Base-by-base conservation (phyloP, 805 yeast species). In the Ogataea zsoltii region DNA sequence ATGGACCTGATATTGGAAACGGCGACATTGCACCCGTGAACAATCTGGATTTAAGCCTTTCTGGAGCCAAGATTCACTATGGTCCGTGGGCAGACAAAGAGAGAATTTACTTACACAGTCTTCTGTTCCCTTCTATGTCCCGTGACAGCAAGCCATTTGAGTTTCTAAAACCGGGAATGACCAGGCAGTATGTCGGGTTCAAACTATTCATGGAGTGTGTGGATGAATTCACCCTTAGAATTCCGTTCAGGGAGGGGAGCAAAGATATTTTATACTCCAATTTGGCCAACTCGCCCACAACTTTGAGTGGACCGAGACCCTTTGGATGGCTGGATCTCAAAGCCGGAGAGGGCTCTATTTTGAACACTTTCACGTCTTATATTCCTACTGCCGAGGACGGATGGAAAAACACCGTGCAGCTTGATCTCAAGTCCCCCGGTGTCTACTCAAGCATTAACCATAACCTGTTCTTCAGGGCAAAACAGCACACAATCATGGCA, bases 31-130 rank as follows among this genome's bases (percentile, higher is more conserved):
- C 84, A 0, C 90, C 90, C 1, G 70, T 69, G 37, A 71, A 74
- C 59, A 91, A 91, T 0, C 54, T 84, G 7, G 84, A 84, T 42
- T 41, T 91, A 7, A 71, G 71, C 12, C 51, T 88, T 2, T 71
- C 76, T 2, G 75, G 77, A 44, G 81, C 89, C 0, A 82, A 87
- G 0, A 67, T 89, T 1, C 84, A 84, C 54, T 91, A 88, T 60
- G 99, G 99, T 0, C 96, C 99, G 0, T 92, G 97, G 97, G 87
- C 97, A 0, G 96, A 94, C 48, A 79, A 92, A 30, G 96, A 94
- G 62, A 63, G 96, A 14, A 72, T 72, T 2, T 76, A 82, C 1
- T 57, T 91, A 9, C 90, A 84, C 45, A 66, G 71, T 13, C 67
- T 83, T 66, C 67, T 94, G 18, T 79, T 85, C 45, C 99, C 99